Percentiles rank a stretch among this genome's conserved stretches.
These are phyloP conservation scores for Phlyctochytrium arcticum DNA, from an alignment of 192 early-diverging fungal genomes.

Conservation along the genomic window DNA sequence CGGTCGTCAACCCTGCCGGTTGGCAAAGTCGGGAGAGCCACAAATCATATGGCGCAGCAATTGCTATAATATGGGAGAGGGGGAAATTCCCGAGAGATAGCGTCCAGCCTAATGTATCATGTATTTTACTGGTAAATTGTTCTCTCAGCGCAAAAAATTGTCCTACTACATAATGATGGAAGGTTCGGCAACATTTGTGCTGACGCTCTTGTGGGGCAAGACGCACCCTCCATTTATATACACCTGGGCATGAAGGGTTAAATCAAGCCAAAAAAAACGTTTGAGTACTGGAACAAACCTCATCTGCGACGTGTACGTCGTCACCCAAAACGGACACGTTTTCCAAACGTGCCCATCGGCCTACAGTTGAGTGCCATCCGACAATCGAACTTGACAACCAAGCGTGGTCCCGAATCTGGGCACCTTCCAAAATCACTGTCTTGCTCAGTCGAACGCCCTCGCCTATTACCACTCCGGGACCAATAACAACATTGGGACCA, in stretches of 20 bases:
- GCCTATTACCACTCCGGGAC: constrained; percentile 84
- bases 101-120: too few species aligned
- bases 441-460: constrained; percentile 91
- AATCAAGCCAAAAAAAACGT: background rate
- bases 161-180: constrained; percentile 94
- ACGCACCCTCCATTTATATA: constrained; percentile 94
- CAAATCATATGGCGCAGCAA: too few species aligned
- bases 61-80: too few species aligned
- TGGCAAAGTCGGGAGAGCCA: too few species aligned
- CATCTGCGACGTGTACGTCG: constrained; percentile 91
- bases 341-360: constrained; percentile 92
- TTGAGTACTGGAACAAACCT: constrained; percentile 38
- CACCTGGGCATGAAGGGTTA: constrained; percentile 32
- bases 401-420: constrained; percentile 80
- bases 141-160: too few species aligned
- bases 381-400: constrained; percentile 90
- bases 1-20: too few species aligned
- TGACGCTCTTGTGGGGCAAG: constrained; percentile 95
- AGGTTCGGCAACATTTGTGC: constrained; percentile 82
- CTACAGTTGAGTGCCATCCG: constrained; percentile 94
- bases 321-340: constrained; percentile 94
- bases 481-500: constrained; percentile 96
- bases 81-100: too few species aligned
- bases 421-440: constrained; percentile 83
- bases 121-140: too few species aligned